phyloP scores from a whole-genome alignment of 345 rosid genomes.

The Linum lewisii region DNA sequence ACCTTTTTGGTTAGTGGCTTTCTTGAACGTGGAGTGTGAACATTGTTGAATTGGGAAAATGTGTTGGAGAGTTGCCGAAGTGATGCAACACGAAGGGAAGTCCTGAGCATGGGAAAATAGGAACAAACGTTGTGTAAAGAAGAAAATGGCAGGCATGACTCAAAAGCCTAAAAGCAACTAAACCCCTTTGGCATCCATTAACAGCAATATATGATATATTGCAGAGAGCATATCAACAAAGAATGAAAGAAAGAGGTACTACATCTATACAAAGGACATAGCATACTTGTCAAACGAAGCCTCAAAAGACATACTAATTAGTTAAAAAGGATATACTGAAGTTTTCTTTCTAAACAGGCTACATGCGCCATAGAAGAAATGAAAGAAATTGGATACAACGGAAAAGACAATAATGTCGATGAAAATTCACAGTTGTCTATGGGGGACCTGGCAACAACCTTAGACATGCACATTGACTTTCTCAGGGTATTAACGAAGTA shows the following conservation, averaged over 20 bases:
- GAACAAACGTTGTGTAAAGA: slow-evolving; percentile 9
- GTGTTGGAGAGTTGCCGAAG: slow-evolving; percentile 74
- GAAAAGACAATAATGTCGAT: neutral
- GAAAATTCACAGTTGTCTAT: no score
- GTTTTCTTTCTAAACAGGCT: no score
- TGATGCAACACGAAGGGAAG: slow-evolving; percentile 53
- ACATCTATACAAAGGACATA: no score
- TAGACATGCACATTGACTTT: neutral
- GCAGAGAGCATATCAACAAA: no score
- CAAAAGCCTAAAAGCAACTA: neutral
- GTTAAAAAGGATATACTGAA: no score
- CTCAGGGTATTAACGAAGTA: neutral
- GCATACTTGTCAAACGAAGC: no score
- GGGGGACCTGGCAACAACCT: neutral
- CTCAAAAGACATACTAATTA: no score
- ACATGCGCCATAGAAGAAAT: no score
- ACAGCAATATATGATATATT: neutral
- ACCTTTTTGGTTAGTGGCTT: slow-evolving; percentile 88
- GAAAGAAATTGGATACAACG: neutral
- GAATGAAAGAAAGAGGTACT: no score
- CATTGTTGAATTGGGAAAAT: slow-evolving; percentile 77
- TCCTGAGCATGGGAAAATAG: slow-evolving; percentile 33
- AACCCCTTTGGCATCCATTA: neutral
- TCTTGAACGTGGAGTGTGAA: slow-evolving; percentile 63
- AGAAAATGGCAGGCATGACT: no score